Conservation (phyloP, 768 basidiomycete species). For the Calvatia gigantea region DNA sequence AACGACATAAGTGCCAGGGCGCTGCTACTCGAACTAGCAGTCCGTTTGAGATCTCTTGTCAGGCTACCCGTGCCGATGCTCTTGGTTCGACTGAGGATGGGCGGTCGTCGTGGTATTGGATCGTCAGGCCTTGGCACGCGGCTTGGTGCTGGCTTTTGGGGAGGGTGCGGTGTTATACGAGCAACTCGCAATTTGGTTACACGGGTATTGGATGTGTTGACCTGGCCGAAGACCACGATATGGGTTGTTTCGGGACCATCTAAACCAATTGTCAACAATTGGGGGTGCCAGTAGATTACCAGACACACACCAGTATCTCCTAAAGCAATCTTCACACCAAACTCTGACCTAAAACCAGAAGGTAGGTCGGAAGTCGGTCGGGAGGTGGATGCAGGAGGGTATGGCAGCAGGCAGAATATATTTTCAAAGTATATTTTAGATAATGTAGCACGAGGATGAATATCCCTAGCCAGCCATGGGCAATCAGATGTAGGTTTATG, state of each 20-base stretch:
- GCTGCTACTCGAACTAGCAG: constrained; percentile 23
- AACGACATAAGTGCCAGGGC: constrained; percentile 6
- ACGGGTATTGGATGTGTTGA: constrained; percentile 16
- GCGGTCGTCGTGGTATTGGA: constrained; percentile 71
- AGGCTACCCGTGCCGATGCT: constrained; percentile 14
- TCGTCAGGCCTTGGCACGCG: constrained; percentile 61
- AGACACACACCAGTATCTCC: constrained; percentile 58
- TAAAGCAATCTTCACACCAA: constrained; percentile 64
- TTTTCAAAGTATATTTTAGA: constrained; percentile 71
- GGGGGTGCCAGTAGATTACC: background rate
- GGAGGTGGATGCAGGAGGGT: constrained; percentile 23
- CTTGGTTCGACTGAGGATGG: constrained; percentile 31
- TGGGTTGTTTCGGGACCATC: constrained; percentile 71
- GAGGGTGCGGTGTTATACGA: constrained; percentile 46
- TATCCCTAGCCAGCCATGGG: constrained; percentile 43
- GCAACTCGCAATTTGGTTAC: constrained; percentile 51
- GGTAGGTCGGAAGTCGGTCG: constrained; percentile 13
- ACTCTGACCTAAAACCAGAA: constrained; percentile 31
- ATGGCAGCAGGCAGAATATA: constrained; percentile 52
- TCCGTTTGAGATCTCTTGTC: constrained; percentile 25
- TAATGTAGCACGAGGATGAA: constrained; percentile 62
- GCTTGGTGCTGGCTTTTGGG: constrained; percentile 25
- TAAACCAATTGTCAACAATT: constrained; percentile 19
- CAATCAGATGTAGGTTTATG: constrained; percentile 1
- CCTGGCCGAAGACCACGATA: constrained; percentile 50